Evolutionary conservation across 2,329 filamentous ascomycete genomes (phyloP).

Genomic region (Metarhizium guizhouense): DNA sequence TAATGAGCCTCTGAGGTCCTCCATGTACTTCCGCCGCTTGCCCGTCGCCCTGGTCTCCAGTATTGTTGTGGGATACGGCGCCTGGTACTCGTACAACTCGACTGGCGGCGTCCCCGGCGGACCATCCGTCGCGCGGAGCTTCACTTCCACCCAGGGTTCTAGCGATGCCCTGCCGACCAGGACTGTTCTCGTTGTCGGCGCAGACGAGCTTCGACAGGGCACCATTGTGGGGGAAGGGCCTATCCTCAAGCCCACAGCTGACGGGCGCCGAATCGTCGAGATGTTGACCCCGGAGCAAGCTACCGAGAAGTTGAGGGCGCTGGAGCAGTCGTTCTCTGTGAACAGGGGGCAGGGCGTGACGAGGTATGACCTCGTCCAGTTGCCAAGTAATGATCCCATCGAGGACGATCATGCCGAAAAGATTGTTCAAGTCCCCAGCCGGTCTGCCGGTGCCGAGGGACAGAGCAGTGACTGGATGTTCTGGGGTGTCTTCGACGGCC

Average conservation of each 20-base stretch:
- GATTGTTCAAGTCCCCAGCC: slow-evolving; percentile 80
- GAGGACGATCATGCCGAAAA: slow-evolving; percentile 98
- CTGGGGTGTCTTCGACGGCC: slow-evolving; percentile 97
- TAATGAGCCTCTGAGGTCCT: slow-evolving; percentile 49
- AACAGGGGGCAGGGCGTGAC: slow-evolving; percentile 85
- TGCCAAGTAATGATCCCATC: slow-evolving; percentile 94
- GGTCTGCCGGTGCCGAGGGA: slow-evolving; percentile 30
- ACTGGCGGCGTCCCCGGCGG: slow-evolving; percentile 21
- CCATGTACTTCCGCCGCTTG: slow-evolving; percentile 67
- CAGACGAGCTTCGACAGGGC: slow-evolving; percentile 82
- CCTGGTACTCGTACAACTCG: slow-evolving; percentile 62
- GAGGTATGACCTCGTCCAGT: slow-evolving; percentile 87
- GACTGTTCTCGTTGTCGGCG: slow-evolving; percentile 78
- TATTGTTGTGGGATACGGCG: slow-evolving; percentile 61
- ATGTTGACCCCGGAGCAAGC: slow-evolving; percentile 96
- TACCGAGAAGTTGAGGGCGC: slow-evolving; percentile 76
- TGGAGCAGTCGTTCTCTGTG: slow-evolving; percentile 86
- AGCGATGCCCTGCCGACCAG: slow-evolving; percentile 39
- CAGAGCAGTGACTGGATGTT: slow-evolving; percentile 88
- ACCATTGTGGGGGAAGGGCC: slow-evolving; percentile 79
- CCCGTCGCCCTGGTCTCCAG: slow-evolving; percentile 59
- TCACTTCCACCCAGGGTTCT: slow-evolving; percentile 28
- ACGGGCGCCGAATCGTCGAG: slow-evolving; percentile 78
- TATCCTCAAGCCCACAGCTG: slow-evolving; percentile 78
- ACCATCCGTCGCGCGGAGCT: slow-evolving; percentile 29